Base-by-base conservation (phyloP, 169 alveolate genomes). In the Cyclospora cayetanensis region DNA sequence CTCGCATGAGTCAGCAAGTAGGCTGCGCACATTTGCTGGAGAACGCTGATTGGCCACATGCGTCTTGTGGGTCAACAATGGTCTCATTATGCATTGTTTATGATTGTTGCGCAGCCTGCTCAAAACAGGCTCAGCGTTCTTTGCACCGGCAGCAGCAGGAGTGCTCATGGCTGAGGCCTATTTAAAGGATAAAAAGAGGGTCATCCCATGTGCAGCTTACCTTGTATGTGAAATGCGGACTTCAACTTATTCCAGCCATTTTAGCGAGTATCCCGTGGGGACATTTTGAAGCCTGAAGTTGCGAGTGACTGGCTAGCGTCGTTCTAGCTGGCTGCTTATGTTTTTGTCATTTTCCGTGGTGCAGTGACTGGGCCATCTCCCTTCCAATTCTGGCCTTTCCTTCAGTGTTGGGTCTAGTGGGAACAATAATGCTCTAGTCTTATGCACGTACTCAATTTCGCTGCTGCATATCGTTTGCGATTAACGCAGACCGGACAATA, bases 101-200 rank as follows among this genome's bases (percentile, higher is more conserved):
- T 46, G n/a, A n/a, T n/a, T n/a, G n/a, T n/a, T n/a, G n/a, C n/a
- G 90, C 91, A 92, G 94, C 35, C 55, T 91, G 39, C 79, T 95
- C 68, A 95, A 95, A 83, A 92, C 95, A 7, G 96, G 96, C n/a
- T 93, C 96, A 18, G 97, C 96, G 1, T 95, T 94, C 93, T 91
- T 93, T 68, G 97, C 97, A 7, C 97, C 96, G 0, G 97, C 97
- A 2, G 96, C 96, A 15, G 91, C 97, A 4, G 96, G 94, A 31
- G 93, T 93, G n/a, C 60, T 93, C 46, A 94, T 95, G 95, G 97
- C 93, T 2, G 96, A 95, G 88, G 95, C 97, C 12, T 95, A 94
- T 37, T 74, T 95, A 63, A 93, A 93, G 46, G 96, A 95, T 76
- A 68, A 95, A 90, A 95, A 93, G 65, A 87, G 95, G 43, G 85